Evolutionary conservation across 2,329 filamentous ascomycete genomes (phyloP).

Genomic region (Phialophora tarda): DNA sequence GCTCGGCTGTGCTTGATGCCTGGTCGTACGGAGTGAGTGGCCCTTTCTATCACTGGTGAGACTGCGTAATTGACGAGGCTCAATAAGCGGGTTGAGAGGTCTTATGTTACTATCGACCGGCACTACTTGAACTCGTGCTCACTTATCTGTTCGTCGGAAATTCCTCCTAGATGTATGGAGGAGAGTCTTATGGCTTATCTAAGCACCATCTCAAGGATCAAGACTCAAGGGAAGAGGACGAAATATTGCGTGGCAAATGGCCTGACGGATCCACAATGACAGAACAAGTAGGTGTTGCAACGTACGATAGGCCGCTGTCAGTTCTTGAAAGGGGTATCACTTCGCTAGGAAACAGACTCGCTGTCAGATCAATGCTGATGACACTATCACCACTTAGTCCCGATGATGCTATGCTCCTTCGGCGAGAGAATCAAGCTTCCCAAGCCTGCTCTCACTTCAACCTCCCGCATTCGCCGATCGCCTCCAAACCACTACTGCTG

Average conservation of each 20-base stretch:
- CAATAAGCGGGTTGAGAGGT: not conserved
- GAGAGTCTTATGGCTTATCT: not conserved
- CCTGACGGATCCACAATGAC: constrained; percentile 10
- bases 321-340: not conserved
- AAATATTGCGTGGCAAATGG: not conserved
- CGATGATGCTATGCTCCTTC: not conserved
- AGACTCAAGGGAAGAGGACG: not conserved
- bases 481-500: constrained; percentile 66
- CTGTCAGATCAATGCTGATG: not conserved
- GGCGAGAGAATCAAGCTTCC: not conserved
- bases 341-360: constrained; percentile 2
- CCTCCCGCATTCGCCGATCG: constrained; percentile 42
- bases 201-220: not conserved
- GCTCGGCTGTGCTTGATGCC: no score
- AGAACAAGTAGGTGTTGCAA: not conserved
- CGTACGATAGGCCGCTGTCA: not conserved
- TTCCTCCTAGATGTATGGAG: not conserved
- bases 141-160: not conserved
- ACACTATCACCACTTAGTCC: not conserved
- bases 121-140: not conserved
- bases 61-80: not conserved
- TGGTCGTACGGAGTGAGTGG: not conserved
- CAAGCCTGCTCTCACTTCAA: constrained; percentile 1
- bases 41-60: not conserved
- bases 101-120: not conserved